Percentiles rank a stretch among this genome's conserved stretches.
Conservation (phyloP, 495 filamentous ascomycete species). For the Lophiotrema nucula region DNA sequence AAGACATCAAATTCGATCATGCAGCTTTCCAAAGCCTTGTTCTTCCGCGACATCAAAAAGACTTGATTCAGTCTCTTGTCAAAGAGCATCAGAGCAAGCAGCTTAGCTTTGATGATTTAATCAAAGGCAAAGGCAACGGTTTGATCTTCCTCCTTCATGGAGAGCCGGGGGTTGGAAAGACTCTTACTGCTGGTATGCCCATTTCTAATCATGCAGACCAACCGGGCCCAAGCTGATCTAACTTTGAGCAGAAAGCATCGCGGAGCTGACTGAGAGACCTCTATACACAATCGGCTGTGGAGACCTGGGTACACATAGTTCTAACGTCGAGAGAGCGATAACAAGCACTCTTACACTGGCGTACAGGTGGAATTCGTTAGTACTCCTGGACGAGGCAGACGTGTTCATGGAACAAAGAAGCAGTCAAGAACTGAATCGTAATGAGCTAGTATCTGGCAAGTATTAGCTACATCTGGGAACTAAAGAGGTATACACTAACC, state of each 20-base stretch:
- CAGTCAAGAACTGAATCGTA: constrained; percentile 45
- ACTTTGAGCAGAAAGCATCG: constrained; percentile 8
- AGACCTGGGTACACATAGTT: constrained; percentile 4
- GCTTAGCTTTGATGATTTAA: constrained; percentile 1
- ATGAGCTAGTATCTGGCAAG: constrained; percentile 50
- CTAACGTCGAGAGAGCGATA: constrained; percentile 1
- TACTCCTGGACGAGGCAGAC: constrained; percentile 42
- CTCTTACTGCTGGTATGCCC: constrained; percentile 15
- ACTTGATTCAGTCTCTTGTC: background rate
- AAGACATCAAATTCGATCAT: background rate
- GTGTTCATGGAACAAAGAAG: constrained; percentile 40
- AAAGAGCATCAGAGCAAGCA: background rate
- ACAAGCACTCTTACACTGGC: background rate
- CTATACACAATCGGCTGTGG: constrained; percentile 14
- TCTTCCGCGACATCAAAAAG: background rate
- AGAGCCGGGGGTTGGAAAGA: constrained; percentile 20
- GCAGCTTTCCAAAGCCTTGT: background rate
- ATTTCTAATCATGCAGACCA: background rate
- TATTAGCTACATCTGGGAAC: constrained; percentile 49
- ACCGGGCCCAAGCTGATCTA: background rate
- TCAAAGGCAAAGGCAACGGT: constrained; percentile 19
- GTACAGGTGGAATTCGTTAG: constrained; percentile 32
- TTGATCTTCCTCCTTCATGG: constrained; percentile 21
- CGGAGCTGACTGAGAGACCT: constrained; percentile 24
- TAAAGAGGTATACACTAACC: constrained; percentile 47